Evolutionary conservation across 2,329 filamentous ascomycete genomes (phyloP), one percentile per base, ranked within the genome.

Genomic region (Colletotrichum noveboracense): DNA sequence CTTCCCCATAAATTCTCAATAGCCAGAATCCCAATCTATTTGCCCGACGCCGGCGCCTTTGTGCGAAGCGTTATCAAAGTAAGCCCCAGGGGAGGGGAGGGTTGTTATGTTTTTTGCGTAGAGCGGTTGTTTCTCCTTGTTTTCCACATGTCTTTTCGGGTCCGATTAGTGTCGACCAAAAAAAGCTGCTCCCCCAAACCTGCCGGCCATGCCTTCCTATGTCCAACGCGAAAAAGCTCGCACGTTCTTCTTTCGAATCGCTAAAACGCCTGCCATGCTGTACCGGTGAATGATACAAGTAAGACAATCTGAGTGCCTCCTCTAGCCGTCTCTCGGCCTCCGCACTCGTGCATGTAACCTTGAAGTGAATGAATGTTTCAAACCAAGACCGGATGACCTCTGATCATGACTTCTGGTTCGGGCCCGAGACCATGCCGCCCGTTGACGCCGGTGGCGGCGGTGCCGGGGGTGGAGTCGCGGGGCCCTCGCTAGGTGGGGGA

Each of bases 241-340:
- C 62, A 65, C 34, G 16, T 73, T 73, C 62, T 66, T 74, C 56
- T 24, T 34, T 72, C 55, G 32, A 73, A 65, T 52, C 48, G 64
- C 64, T 73, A 70, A 75, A 75, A 75, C 73, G 73, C 73, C 73
- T 75, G 64, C 73, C 73, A 75, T 75, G 73, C 70, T 75, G 73
- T 68, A 73, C 73, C 56, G 32, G 38, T 65, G 28, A 75, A 73
- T 68, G 70, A 75, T 73, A 75, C 73, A 75, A 68, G 72, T 67
- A 55, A 61, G 48, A 58, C 60, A 28, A 74, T 52, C 34, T 21
- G 64, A 69, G 70, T 65, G 64, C 56, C 56, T 73, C 26, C 34
- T 66, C 14, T 12, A 48, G 70, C 58, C 73, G 56, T 58, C 26
- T 60, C 56, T 73, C 64, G 58, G 58, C 62, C n/a, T 48, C 56